A percentile compares a stretch with the other conserved stretches of the same genome.
phyloP scores from a whole-genome alignment of 768 basidiomycete species.

The Boletus barrowsii region DNA sequence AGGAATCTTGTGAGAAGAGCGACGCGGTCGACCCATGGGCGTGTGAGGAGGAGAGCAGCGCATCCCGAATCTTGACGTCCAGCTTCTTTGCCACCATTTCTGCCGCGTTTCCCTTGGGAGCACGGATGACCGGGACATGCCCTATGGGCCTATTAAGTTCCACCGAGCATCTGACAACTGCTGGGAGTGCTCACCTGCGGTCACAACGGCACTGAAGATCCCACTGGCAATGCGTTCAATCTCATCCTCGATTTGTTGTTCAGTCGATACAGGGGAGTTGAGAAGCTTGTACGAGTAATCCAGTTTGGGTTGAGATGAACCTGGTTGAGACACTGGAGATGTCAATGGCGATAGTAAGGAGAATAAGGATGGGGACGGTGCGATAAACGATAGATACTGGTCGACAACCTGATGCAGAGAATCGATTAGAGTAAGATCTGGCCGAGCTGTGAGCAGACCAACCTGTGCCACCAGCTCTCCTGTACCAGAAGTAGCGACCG shows the following conservation, averaged over 20 bases:
- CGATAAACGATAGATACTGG: slow-evolving; percentile 95
- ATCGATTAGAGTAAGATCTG: background rate
- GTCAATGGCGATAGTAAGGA: slow-evolving; percentile 71
- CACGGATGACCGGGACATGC: slow-evolving; percentile 91
- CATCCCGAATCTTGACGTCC: slow-evolving; percentile 88
- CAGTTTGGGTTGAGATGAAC: slow-evolving; percentile 36
- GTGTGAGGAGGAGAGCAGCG: slow-evolving; percentile 67
- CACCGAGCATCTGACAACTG: background rate
- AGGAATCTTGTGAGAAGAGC: slow-evolving; percentile 76
- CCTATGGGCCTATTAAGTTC: slow-evolving; percentile 42
- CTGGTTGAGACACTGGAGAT: slow-evolving; percentile 32
- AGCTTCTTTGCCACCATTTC: slow-evolving; percentile 99
- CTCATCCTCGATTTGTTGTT: slow-evolving; percentile 89
- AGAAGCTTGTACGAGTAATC: slow-evolving; percentile 78
- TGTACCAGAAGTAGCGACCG: slow-evolving; percentile 81
- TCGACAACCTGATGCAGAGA: slow-evolving; percentile 69
- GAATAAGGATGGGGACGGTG: slow-evolving; percentile 90
- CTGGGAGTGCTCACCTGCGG: slow-evolving; percentile 57
- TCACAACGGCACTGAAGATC: slow-evolving; percentile 87
- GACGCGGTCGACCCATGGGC: slow-evolving; percentile 53
- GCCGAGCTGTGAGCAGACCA: slow-evolving; percentile 5
- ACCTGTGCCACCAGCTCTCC: slow-evolving; percentile 81
- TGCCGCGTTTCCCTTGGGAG: slow-evolving; percentile 93
- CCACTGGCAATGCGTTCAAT: slow-evolving; percentile 90
- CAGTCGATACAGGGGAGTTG: slow-evolving; percentile 87